Evolutionary conservation across 768 basidiomycete genomes (phyloP).

Genomic region (Mrakia blollopis): DNA sequence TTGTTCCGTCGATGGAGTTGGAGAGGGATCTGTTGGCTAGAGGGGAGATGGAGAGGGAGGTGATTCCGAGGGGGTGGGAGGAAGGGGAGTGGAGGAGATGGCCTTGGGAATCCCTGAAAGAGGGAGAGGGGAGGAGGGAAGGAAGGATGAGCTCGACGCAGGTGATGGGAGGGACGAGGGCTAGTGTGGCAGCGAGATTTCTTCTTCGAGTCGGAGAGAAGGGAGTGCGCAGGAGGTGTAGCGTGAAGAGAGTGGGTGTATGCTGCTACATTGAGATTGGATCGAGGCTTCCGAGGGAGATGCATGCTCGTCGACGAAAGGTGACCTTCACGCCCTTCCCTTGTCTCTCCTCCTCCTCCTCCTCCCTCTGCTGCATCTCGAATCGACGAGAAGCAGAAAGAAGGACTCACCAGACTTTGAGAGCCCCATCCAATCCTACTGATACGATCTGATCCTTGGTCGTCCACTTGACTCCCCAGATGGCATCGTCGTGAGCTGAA

Average conservation of each 20-base stretch:
- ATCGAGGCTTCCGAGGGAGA: conserved; percentile 43
- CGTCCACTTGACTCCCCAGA: conserved; percentile 76
- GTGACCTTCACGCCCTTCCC: too few species aligned
- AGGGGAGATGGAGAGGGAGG: conserved; percentile 68
- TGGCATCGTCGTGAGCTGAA: conserved; percentile 69
- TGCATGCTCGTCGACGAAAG: conserved; percentile 41
- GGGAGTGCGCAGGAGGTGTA: too few species aligned
- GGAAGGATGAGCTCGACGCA: conserved; percentile 51
- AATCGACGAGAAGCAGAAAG: conserved; percentile 50
- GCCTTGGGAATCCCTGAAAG: conserved; percentile 58
- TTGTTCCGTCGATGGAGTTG: conserved; percentile 79
- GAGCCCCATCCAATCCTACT: conserved; percentile 68
- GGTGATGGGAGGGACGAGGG: too few species aligned
- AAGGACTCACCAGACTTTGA: conserved; percentile 67
- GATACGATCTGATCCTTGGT: conserved; percentile 59
- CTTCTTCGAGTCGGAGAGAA: conserved; percentile 62
- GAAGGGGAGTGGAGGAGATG: conserved; percentile 58
- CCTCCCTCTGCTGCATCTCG: neutral
- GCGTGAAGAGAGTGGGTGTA: too few species aligned
- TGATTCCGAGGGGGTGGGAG: conserved; percentile 77
- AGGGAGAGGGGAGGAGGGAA: conserved; percentile 46
- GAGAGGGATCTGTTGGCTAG: conserved; percentile 62
- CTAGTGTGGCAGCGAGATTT: too few species aligned
- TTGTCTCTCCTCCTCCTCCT: neutral
- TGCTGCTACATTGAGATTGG: too few species aligned